Base-by-base conservation (phyloP, 805 yeast species). In the Candida stauntonica region DNA sequence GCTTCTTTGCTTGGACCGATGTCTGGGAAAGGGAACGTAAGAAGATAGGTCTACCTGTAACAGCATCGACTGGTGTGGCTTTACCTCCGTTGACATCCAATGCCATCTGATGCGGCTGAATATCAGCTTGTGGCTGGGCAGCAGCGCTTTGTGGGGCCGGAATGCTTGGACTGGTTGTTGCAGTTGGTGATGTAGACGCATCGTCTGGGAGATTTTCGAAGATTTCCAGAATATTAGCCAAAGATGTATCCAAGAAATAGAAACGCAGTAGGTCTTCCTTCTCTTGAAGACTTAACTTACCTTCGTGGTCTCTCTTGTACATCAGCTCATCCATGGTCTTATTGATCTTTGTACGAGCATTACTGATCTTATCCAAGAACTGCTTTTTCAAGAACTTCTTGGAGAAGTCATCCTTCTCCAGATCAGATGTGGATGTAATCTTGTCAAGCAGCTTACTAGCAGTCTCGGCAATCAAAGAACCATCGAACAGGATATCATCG, bases 401-500 rank as follows among this genome's bases (percentile, higher is more conserved):
- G 3, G 66, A 57, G 39, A 63, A 58, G 31, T 61, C 64, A 38
- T 71, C 57, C 39, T 45, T 41, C 17, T 44, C 48, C 18, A 48
- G 38, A 29, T 40, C 45, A 17, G 42, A 38, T n/a, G 47, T 26
- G 5, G 48, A 33, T 29, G 57, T 57, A 23, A 66, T 48, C 42
- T 62, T 65, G 35, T 67, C 74, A 38, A 84, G 59, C 38, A 84
- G 59, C 42, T 76, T 74, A 44, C 79, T 87, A 0, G 89, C 91
- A 2, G 86, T 74, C 56, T 81, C 81, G 51, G 86, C 79, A 34
- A 84, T 67, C 40, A 84, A 63, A 0, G 87, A 73, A 5, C 91
- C 93, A 61, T 83, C 91, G 56, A 79, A 81, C 58, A 84, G 70
- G 34, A 84, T 65, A 46, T 84, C 91, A 55, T 73, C 84, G 28